Base-by-base conservation (phyloP, 805 yeast genomes). In the Groenewaldozyma salmanticensis region DNA sequence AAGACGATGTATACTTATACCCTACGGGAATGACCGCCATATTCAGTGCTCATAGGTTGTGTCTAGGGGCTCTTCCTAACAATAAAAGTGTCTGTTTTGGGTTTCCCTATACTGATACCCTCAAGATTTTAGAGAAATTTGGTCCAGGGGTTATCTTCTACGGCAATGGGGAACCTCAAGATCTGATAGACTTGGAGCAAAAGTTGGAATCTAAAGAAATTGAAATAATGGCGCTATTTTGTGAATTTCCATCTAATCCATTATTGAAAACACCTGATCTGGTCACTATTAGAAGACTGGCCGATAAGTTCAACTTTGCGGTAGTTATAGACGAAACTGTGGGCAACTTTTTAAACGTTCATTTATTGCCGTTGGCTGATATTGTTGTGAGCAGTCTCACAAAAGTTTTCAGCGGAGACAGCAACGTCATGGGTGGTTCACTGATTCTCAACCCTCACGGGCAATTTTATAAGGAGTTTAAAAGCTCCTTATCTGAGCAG, bases 241-340 rank as follows among this genome's bases (percentile, higher is more conserved):
- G 95, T 58, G 98, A 92, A 61, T 81, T 94, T 46, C 98, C 99
- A 1, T 81, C 95, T 0, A 88, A 88, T 59, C 97, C 97, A n/a
- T 65, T 88, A 45, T 66, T 94, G 47, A 81, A 77, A 54, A 81
- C 95, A 35, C 95, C 96, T 1, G 75, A 94, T 57, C 64, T 92
- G 53, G 58, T 58, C 33, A 72, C 77, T 51, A 72, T 87, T 44
- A 71, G 80, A 42, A 57, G 68, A 41, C 68, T 92, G 41, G 77
- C 94, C 3, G 75, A 75, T 45, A 67, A 79, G 50, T 83, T 71
- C 62, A 70, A 72, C 2, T 92, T 92, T 61, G 78, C 79, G 13
- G 76, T 92, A 27, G 83, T 84, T 15, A 81, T 92, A 31, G 98
- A 92, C 62, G 98, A 92, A 57, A 92, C 97, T 1, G 82, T 88